phyloP scores from a whole-genome alignment of 1,139 yeast genomes.

The Yamadazyma dendronema region DNA sequence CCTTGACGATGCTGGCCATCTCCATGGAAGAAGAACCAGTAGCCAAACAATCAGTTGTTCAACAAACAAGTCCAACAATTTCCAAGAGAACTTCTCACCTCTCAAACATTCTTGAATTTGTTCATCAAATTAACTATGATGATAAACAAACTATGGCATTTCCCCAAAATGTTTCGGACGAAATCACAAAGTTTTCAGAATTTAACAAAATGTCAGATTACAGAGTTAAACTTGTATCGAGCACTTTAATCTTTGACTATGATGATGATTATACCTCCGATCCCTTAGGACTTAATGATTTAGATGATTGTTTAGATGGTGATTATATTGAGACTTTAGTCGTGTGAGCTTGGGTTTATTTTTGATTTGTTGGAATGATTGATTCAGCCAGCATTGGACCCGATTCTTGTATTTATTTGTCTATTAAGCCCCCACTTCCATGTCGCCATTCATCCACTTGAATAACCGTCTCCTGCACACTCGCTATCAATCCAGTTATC shows the following conservation, averaged over 20 bases:
- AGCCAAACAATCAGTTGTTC: slow-evolving; percentile 5
- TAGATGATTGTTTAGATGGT: slow-evolving; percentile 10
- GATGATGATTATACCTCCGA: slow-evolving; percentile 4
- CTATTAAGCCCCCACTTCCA: too few relatives aligned
- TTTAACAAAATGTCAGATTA: slow-evolving; percentile 11
- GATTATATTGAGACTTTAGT: background rate
- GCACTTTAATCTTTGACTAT: slow-evolving; percentile 10
- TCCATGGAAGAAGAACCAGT: slow-evolving; percentile 5
- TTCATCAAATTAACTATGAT: slow-evolving; percentile 14
- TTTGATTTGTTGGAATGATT: too few relatives aligned
- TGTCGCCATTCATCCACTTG: too few relatives aligned
- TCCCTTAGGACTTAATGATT: slow-evolving; percentile 10
- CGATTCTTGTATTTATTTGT: too few relatives aligned
- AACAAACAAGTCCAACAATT: too few relatives aligned
- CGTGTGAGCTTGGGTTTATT: background rate
- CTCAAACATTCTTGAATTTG: slow-evolving; percentile 15
- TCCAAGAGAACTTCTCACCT: slow-evolving; percentile 12
- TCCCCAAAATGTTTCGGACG: slow-evolving; percentile 2
- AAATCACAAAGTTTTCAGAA: background rate
- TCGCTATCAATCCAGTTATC: too few relatives aligned
- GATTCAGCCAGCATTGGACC: too few relatives aligned
- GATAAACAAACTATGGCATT: slow-evolving; percentile 2
- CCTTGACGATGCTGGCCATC: slow-evolving; percentile 4
- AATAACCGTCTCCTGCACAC: too few relatives aligned
- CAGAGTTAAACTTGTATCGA: slow-evolving; percentile 8